Base-by-base conservation (phyloP, 2,329 filamentous ascomycete species). In the Clarireedia paspali region DNA sequence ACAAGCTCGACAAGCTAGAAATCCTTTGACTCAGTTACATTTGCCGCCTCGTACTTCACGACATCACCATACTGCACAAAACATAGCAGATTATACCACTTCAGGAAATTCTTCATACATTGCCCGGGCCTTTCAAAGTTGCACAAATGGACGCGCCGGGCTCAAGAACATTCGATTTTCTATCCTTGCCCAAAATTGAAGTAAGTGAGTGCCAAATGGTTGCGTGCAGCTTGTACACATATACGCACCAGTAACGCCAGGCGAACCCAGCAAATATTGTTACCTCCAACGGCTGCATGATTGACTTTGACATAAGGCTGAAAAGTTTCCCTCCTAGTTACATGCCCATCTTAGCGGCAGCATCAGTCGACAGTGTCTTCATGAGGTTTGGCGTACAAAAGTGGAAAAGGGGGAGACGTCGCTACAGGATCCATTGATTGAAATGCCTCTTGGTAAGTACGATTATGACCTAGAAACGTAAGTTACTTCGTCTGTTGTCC, bases 271-370 rank as follows among this genome's bases (percentile, higher is more conserved):
- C 47, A 39, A 15, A 6, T 39, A 24, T 7, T 46, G 40, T 46
- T 36, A 36, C 17, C 24, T 42, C 23, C 7, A 39, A 47, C 20
- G 30, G 30, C 50, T 47, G 50, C 50, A 53, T 53, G 50, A 53
- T 34, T 47, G n/a, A 23, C 23, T 27, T 53, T 50, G 56, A 52
- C 44, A 61, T 59, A 52, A 60, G 57, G 63, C 60, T 60, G 50
- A 60, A 56, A 42, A 10, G 42, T 58, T 49, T 46, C 44, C 27
- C 38, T 10, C 47, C 48, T 61, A 91, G 85, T 79, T 92, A 53
- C 89, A 94, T 65, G 88, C 89, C 59, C 88, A 94, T 70, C 77
- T 94, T 46, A 88, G 83, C 42, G 88, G 89, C 53, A 90, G 86
- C 69, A 89, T 94, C 68, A 86, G 81, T 66, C 81, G 85, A 34